Conservation (phyloP, 345 rosid species). For the Carallia brachiata region DNA sequence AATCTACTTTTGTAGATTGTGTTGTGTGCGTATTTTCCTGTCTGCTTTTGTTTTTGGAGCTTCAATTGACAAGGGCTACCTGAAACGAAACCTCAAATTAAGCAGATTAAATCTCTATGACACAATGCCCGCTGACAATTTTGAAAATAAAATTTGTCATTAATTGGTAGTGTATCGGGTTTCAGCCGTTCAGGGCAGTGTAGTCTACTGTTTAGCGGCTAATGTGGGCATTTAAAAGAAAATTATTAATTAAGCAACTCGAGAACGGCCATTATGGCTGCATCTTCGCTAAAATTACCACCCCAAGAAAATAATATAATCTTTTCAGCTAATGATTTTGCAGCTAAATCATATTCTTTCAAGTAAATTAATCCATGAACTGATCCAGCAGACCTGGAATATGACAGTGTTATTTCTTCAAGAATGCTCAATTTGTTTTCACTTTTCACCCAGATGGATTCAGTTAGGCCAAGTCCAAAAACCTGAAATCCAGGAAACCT, state of each 20-base stretch:
- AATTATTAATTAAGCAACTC: constrained; percentile 19
- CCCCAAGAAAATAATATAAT: constrained; percentile 27
- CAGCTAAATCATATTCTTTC: background rate
- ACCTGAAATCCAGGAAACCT: constrained; percentile 13
- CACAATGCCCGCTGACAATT: constrained; percentile 29
- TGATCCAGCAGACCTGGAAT: background rate
- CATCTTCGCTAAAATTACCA: constrained; percentile 36
- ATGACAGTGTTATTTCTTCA: background rate
- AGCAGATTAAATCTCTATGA: background rate
- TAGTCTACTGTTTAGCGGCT: background rate
- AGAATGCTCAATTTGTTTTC: background rate
- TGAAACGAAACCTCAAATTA: background rate
- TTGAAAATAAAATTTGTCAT: constrained; percentile 32
- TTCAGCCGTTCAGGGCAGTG: background rate
- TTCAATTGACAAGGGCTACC: constrained; percentile 23
- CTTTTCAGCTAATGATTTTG: background rate
- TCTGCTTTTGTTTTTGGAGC: constrained; percentile 8
- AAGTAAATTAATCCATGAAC: background rate
- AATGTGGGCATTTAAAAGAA: background rate
- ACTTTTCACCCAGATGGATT: background rate
- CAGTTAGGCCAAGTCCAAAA: background rate
- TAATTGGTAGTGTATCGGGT: background rate
- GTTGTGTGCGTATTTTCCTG: background rate
- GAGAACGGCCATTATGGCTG: constrained; percentile 47
- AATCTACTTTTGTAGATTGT: constrained; percentile 37